Base-by-base conservation (phyloP, 176 grass and related monocot genomes). In the Ananas comosus region DNA sequence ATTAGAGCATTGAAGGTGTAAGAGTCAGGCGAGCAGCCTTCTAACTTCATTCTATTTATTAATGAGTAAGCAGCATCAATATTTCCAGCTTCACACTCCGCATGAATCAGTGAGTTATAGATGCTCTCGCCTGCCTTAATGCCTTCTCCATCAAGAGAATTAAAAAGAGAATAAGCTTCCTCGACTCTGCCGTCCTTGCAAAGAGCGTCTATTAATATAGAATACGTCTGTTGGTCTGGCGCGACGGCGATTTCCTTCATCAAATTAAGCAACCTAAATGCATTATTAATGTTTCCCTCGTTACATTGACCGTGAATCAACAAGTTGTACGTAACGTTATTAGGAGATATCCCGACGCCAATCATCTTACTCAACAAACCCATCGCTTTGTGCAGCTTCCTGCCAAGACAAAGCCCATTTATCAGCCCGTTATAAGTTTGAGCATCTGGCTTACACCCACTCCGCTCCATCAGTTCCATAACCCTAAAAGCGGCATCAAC, bases 1-100 rank as follows among this genome's bases (percentile, higher is more conserved):
- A 75, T 65, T 48, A 81, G 54, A 69, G 57, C 24, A 27, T 73
- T 70, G 2, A 58, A 81, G 66, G 79, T 81, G 54, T 81, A 64
- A 64, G 50, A 28, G 51, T 75, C 66, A 53, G 79, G 66, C 18
- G 70, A 64, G 2, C 49, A 75, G 33, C 12, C 18, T 10, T 64
- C 28, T 13, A 57, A 74, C 69, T 11, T 12, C 79, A 80, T 81
- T 66, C 53, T 69, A 53, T 75, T 54, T 21, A 75, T 19, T 12
- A 81, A 29, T 23, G 56, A 67, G 51, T 64, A 50, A 64, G 66
- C 66, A 65, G 56, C 16, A 65, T 81, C 57, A 65, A 81, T 52
- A 18, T 81, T 75, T 70, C 72, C 66, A 64, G 61, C 72, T 63
- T 81, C 56, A 29, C 79, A 81, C 64, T 64, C 27, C 53, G 66